Evolutionary conservation across 164 flowering plant genomes (phyloP).

Genomic region (Piper longum): DNA sequence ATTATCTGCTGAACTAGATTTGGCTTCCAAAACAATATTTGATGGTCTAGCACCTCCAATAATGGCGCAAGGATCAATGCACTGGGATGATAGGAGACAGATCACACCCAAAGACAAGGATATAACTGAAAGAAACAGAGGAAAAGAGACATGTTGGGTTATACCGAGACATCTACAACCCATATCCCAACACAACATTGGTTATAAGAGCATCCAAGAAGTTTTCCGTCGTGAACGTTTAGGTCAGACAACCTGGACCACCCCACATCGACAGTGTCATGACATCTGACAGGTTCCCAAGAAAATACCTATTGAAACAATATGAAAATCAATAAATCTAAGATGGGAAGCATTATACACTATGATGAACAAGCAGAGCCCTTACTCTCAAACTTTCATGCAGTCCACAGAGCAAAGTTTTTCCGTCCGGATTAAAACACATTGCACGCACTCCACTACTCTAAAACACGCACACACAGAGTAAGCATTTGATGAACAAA

Average conservation of each 20-base stretch:
- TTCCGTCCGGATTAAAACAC: slow-evolving; percentile 93
- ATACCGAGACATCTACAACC: slow-evolving; percentile 96
- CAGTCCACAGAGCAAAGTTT: slow-evolving; percentile 84
- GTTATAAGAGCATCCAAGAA: slow-evolving; percentile 94
- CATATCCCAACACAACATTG: slow-evolving; percentile 99
- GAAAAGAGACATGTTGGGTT: slow-evolving; percentile 2
- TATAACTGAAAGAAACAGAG: not conserved
- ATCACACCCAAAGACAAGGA: slow-evolving; percentile 1
- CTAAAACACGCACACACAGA: slow-evolving; percentile 22
- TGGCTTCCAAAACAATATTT: slow-evolving; percentile 44
- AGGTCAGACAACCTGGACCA: slow-evolving; percentile 96
- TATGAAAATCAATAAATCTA: slow-evolving; percentile 77
- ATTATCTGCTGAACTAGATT: slow-evolving; percentile 41
- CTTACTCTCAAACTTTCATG: slow-evolving; percentile 78
- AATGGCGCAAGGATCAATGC: slow-evolving; percentile 68
- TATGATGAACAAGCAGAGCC: not conserved
- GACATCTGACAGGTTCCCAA: slow-evolving; percentile 91
- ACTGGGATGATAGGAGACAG: slow-evolving; percentile 29
- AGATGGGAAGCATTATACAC: slow-evolving; percentile 87
- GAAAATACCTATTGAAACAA: slow-evolving; percentile 53
- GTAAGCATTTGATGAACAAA: not conserved
- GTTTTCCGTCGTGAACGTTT: slow-evolving; percentile 92
- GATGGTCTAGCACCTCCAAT: slow-evolving; percentile 16
- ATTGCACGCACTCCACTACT: slow-evolving; percentile 75
- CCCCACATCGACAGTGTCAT: slow-evolving; percentile 92